Evolutionary conservation across 2,329 filamentous ascomycete genomes (phyloP), one percentile per base, ranked within the genome.

Genomic region (Neoscytalidium dimidiatum): DNA sequence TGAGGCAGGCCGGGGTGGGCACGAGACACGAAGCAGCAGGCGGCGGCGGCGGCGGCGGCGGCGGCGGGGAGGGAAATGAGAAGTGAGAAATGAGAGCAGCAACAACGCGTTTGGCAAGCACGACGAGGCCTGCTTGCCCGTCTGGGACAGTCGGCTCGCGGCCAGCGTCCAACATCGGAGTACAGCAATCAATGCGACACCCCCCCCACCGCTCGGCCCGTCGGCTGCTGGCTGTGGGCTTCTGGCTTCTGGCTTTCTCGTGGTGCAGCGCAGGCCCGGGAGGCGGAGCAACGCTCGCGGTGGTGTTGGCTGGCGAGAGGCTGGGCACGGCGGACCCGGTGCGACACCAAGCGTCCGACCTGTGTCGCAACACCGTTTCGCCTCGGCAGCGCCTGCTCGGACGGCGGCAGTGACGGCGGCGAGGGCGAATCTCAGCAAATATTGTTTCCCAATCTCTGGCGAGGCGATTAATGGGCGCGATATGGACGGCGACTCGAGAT

Each of bases 361-460:
- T 48, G 44, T 43, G 52, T 57, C 52, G 56, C 56, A 60, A 60
- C 46, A 41, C 43, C 56, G 56, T 46, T 57, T 57, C 52, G 38
- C 17, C 46, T 33, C 31, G 31, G 31, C 31, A 33, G n/a, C n/a
- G n/a, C n/a, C n/a, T n/a, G n/a, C n/a, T n/a, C n/a, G n/a, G n/a
- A n/a, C n/a, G n/a, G n/a, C n/a, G n/a, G n/a, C n/a, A n/a, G n/a
- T n/a, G n/a, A n/a, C n/a, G n/a, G n/a, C n/a, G n/a, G n/a, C 26
- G 46, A 35, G 33, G 33, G 33, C 33, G 33, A 35, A 35, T 7
- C 46, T 33, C 31, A 11, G 31, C 31, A 33, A 48, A 48, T 48
- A 48, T 48, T 48, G 44, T 48, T 48, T 48, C 21, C 46, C 9
- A 29, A 31, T 2, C 4, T n/a, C 23, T n/a, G 46, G 46, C 46